phyloP scores from a whole-genome alignment of 805 yeast species.

The Tetrapisispora namnaoensis region DNA sequence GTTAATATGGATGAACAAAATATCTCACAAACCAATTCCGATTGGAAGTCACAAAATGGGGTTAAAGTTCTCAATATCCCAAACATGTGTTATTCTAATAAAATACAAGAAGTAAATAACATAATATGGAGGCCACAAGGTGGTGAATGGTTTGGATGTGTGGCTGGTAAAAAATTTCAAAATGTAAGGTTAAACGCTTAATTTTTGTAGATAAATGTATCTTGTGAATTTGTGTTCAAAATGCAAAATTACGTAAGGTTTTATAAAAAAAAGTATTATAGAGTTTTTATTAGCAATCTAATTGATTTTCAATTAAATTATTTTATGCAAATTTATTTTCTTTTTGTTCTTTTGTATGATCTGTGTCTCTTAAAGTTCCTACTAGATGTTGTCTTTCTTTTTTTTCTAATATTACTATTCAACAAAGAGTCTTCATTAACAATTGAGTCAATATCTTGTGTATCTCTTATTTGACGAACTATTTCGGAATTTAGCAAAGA shows the following conservation, averaged over 20 bases:
- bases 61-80: constrained; percentile 20
- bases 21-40: background rate
- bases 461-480: constrained; percentile 12
- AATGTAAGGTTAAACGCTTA: constrained; percentile 20
- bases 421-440: background rate
- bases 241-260: constrained; percentile 1
- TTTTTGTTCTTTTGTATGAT: background rate
- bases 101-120: constrained; percentile 63
- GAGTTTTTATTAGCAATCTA: background rate
- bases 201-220: background rate
- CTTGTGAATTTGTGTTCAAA: background rate
- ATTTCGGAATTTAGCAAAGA: constrained; percentile 8
- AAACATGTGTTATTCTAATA: constrained; percentile 42
- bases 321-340: background rate
- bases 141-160: constrained; percentile 73
- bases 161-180: constrained; percentile 31
- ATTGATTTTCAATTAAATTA: background rate
- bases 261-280: background rate
- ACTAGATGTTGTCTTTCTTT: constrained; percentile 2
- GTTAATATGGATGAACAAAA: constrained; percentile 1
- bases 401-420: background rate
- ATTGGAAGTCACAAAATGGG: constrained; percentile 1
- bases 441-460: constrained; percentile 4
- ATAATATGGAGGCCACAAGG: constrained; percentile 54
- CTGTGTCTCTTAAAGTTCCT: constrained; percentile 7